phyloP scores from a whole-genome alignment of 352 stramenopile species.

The Phytophthora gonapodyides region DNA sequence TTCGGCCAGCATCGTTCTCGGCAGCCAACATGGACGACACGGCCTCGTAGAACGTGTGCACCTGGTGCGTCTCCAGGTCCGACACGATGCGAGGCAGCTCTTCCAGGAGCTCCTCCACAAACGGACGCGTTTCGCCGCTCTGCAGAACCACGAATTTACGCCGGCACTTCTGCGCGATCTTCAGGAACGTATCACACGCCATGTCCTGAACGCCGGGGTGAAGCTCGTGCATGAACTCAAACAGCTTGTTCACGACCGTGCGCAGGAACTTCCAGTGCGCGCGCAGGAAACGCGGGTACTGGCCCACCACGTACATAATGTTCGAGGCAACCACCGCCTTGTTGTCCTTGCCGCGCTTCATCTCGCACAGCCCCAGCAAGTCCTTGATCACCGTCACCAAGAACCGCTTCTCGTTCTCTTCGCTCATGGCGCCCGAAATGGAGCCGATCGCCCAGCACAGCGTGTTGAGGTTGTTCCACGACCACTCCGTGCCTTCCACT shows the following conservation, averaged over 20 bases:
- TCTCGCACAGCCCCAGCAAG: conserved; percentile 96
- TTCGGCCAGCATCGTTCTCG: conserved; percentile 79
- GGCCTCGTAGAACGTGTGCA: conserved; percentile 99
- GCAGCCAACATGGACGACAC: conserved; percentile 91
- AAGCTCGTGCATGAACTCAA: conserved; percentile 99
- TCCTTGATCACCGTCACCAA: conserved; percentile 99
- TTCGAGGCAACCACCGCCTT: conserved; percentile 99
- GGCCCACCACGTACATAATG: conserved; percentile 99
- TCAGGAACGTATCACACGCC: conserved; percentile 99
- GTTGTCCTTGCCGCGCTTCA: conserved; percentile 99
- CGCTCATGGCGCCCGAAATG: conserved; percentile 98
- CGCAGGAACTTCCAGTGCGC: conserved; percentile 99
- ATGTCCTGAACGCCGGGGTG: conserved; percentile 99
- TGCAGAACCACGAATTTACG: conserved; percentile 98
- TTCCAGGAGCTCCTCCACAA: conserved; percentile 97
- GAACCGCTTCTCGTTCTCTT: conserved; percentile 99
- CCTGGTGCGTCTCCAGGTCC: conserved; percentile 98
- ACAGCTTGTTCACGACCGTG: conserved; percentile 99
- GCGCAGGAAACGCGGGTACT: conserved; percentile 99
- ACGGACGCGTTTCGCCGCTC: conserved; percentile 91
- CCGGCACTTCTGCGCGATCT: conserved; percentile 98
- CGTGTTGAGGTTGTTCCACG: conserved; percentile 99
- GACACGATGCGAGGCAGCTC: conserved; percentile 96
- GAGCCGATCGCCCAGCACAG: conserved; percentile 99
- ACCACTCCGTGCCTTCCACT: conserved; percentile 88